Evolutionary conservation across 108 stramenopile genomes (phyloP).

Genomic region (Conticribra guillardii): DNA sequence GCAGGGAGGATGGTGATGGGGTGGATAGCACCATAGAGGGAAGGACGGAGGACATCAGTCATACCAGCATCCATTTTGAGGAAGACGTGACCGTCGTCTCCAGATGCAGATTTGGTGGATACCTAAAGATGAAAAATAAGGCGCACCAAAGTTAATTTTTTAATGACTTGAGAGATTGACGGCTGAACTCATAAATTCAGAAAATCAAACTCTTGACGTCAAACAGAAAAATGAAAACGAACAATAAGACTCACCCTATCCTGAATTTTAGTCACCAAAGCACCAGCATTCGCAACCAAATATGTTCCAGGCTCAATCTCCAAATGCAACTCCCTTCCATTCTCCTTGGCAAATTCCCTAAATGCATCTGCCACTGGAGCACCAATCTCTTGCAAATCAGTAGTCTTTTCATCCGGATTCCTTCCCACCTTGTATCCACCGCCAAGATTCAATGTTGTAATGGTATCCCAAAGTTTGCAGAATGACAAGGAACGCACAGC

Average conservation of each 20-base stretch:
- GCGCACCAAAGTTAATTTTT: too few species aligned
- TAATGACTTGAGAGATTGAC: too few species aligned
- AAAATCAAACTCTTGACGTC: too few species aligned
- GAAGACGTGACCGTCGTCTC: conserved; percentile 75
- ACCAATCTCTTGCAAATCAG: conserved; percentile 94
- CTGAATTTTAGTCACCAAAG: conserved; percentile 90
- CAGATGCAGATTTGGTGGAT: conserved; percentile 54
- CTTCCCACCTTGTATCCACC: conserved; percentile 99
- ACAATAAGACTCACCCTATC: conserved; percentile 65
- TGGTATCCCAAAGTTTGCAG: conserved; percentile 84
- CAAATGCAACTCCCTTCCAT: conserved; percentile 88
- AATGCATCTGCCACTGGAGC: conserved; percentile 90
- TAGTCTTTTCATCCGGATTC: conserved; percentile 89
- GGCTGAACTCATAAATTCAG: too few species aligned
- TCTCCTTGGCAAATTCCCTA: conserved; percentile 81
- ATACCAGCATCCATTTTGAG: conserved; percentile 97
- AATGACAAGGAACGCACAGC: conserved; percentile 89
- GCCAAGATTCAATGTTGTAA: conserved; percentile 90
- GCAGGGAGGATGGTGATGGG: conserved; percentile 91
- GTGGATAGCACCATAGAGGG: conserved; percentile 96
- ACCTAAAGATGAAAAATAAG: neutral
- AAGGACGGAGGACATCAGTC: conserved; percentile 98
- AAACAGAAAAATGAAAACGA: neutral
- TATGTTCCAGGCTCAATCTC: conserved; percentile 99
- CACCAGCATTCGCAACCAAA: conserved; percentile 96